phyloP scores from a whole-genome alignment of 129 eudicot species.

The Chrysanthemum lavandulifolium region DNA sequence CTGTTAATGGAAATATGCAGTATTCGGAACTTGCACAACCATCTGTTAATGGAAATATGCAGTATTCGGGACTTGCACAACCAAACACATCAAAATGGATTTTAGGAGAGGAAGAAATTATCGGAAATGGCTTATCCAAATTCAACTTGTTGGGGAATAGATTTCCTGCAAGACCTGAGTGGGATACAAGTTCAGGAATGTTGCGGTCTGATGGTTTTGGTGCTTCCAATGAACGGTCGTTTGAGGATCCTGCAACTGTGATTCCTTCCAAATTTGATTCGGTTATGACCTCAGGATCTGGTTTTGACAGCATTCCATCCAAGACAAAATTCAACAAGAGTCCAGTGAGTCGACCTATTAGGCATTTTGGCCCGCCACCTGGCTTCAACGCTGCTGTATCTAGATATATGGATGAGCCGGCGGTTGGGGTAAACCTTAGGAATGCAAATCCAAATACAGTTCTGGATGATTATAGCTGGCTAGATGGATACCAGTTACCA shows the following conservation, averaged over 20 bases:
- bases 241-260: slow-evolving; percentile 38
- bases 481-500: slow-evolving; percentile 79
- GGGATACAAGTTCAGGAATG: slow-evolving; percentile 32
- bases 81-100: slow-evolving; percentile 47
- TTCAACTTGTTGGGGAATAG: slow-evolving; percentile 52
- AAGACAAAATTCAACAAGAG: slow-evolving; percentile 50
- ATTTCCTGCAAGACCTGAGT: slow-evolving; percentile 28
- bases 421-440: slow-evolving; percentile 18
- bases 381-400: slow-evolving; percentile 60
- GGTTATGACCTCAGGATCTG: slow-evolving; percentile 41
- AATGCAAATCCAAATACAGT: slow-evolving; percentile 29
- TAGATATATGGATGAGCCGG: slow-evolving; percentile 45
- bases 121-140: slow-evolving; percentile 43
- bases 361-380: slow-evolving; percentile 91
- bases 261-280: slow-evolving; percentile 58
- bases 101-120: slow-evolving; percentile 33
- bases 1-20: slow-evolving; percentile 36
- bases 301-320: slow-evolving; percentile 34
- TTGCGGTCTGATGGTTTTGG: slow-evolving; percentile 39
- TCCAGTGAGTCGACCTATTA: slow-evolving; percentile 78
- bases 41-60: slow-evolving; percentile 32
- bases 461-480: slow-evolving; percentile 85
- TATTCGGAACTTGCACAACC: slow-evolving; percentile 44
- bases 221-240: slow-evolving; percentile 24
- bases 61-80: slow-evolving; percentile 41